Percentiles rank a stretch among this genome's conserved stretches.
Evolutionary conservation across 495 filamentous ascomycete genomes (phyloP).

Genomic region (Penicillium herquei): DNA sequence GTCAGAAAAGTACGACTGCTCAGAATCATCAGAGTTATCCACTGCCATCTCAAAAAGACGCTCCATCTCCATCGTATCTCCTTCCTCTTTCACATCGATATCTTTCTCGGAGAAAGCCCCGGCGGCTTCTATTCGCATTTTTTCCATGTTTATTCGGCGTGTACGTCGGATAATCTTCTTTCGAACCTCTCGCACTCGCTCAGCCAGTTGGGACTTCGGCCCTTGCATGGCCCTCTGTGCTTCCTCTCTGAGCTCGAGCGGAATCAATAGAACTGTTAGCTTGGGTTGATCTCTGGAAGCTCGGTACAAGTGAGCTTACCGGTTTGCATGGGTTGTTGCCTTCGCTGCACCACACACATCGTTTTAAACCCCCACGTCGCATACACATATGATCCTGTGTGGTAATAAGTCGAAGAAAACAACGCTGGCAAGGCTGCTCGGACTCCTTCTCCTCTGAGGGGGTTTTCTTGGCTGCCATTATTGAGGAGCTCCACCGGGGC

Average conservation of each 20-base stretch:
- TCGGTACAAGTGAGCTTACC: not conserved
- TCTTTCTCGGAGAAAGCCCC: too few relatives aligned
- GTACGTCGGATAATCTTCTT: not conserved
- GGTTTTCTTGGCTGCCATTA: not conserved
- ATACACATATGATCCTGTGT: not conserved
- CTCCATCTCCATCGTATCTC: too few relatives aligned
- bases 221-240: not conserved
- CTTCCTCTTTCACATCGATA: too few relatives aligned
- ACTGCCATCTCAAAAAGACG: too few relatives aligned
- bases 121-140: too few relatives aligned
- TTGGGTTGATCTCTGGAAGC: not conserved
- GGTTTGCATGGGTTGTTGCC: not conserved
- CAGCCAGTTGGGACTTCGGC: not conserved
- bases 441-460: not conserved
- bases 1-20: too few relatives aligned
- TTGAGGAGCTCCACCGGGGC: too few relatives aligned
- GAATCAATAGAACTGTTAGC: not conserved
- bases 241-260: not conserved
- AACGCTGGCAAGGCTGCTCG: not conserved
- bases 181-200: not conserved
- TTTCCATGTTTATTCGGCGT: too few relatives aligned
- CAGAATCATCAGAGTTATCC: too few relatives aligned
- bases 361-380: not conserved
- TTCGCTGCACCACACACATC: not conserved
- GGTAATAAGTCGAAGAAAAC: conserved; percentile 6